These are phyloP conservation scores for Erodium chrysanthum DNA, from an alignment of 441 rosid species.

Conservation along the genomic window DNA sequence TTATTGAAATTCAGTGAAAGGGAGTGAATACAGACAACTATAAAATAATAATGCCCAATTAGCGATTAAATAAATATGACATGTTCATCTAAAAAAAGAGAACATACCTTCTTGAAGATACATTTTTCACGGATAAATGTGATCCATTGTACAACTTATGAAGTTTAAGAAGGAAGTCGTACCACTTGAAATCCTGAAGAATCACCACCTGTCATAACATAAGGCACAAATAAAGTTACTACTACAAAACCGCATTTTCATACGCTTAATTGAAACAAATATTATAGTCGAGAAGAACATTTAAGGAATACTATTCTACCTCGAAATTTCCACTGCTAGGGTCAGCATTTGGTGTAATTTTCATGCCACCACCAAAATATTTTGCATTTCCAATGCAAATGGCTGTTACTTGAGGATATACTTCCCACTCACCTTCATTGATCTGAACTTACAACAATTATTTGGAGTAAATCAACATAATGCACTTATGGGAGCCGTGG, in stretches of 20 bases:
- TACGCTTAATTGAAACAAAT: not conserved
- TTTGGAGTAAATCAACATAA: not conserved
- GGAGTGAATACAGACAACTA: not conserved
- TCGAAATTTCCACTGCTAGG: constrained; percentile 69
- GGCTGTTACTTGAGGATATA: constrained; percentile 65
- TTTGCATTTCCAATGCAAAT: constrained; percentile 87
- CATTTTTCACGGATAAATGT: constrained; percentile 61
- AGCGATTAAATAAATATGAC: not conserved
- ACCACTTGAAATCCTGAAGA: constrained; percentile 92
- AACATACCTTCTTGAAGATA: constrained; percentile 55
- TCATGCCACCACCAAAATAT: constrained; percentile 97
- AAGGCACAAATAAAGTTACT: constrained; percentile 14
- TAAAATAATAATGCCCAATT: not conserved
- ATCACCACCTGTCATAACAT: constrained; percentile 53
- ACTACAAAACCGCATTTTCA: not conserved
- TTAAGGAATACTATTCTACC: constrained; percentile 30
- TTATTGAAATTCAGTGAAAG: not conserved
- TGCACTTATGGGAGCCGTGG: not conserved
- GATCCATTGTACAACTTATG: constrained; percentile 74
- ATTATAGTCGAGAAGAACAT: not conserved
- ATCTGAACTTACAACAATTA: constrained; percentile 33
- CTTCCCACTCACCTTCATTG: constrained; percentile 78
- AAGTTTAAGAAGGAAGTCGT: constrained; percentile 66
- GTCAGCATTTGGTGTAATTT: constrained; percentile 81
- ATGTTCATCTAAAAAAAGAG: not conserved